Base-by-base conservation (phyloP, 768 basidiomycete genomes). In the Rubroboletus pulcherrimus region DNA sequence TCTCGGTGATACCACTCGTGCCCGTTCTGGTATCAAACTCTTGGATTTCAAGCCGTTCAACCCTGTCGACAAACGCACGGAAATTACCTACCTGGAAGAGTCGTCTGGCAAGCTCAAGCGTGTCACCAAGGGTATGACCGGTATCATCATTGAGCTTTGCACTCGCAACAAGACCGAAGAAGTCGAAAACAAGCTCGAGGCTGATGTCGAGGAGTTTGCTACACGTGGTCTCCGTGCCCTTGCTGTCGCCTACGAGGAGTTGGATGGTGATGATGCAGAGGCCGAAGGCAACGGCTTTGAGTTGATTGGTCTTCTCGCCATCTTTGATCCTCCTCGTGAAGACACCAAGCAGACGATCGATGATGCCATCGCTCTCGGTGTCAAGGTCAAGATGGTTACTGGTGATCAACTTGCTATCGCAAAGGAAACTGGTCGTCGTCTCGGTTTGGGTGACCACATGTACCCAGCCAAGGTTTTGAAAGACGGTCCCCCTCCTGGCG, bases 361-460 rank as follows among this genome's bases (percentile, higher is more conserved):
- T 67, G 94, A 98, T 72, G 95, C 96, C 51, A 79, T 93, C 55
- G 87, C 87, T 54, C 92, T 98, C 70, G 96, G 96, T 74, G 94
- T 98, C 66, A 89, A 87, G 72, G 95, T 98, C 73, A 98, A 98
- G 88, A 98, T 98, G 96, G 96, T 98, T 58, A 98, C 96, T n/a
- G 96, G 96, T 80, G 96, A 98, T 73, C 96, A 98, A 79, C 92
- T 98, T 70, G 96, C 96, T 62, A 98, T 98, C 65, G 96, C 96
- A 37, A 98, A 98, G 83, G 96, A 98, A 75, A 98, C 96, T 58
- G 96, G 96, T 57, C 91, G 96, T 73, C 91, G 96, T 78, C 91
- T 98, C 47, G 95, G 96, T 64, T 80, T 98, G 57, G 96, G 96
- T 70, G 96, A 98, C 74, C 95, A 98, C 81, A 98, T 98, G 96